These are phyloP conservation scores for Zygosaccharomyces gambellarensis DNA, from an alignment of 805 yeast genomes.

Conservation along the genomic window DNA sequence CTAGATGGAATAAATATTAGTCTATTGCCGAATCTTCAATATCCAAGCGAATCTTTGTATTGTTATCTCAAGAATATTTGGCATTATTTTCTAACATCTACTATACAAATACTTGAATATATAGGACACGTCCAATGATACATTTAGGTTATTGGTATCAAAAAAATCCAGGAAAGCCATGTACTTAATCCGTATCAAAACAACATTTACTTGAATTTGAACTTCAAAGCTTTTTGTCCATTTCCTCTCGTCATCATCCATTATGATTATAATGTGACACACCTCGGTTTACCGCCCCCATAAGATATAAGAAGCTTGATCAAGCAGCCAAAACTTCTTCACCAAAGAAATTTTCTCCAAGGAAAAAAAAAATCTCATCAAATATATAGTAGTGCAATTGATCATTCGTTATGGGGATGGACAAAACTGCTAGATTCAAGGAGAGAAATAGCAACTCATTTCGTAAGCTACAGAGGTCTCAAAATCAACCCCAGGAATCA, in stretches of 20 bases:
- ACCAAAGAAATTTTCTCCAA: neutral
- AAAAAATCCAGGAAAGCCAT: neutral
- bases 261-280: neutral
- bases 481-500: slow-evolving; percentile 6
- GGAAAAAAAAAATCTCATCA: neutral
- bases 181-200: neutral
- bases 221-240: neutral
- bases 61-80: too few species aligned
- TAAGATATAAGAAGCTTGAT: neutral
- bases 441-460: slow-evolving; percentile 21
- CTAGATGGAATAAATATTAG: too few species aligned
- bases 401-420: neutral
- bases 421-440: neutral
- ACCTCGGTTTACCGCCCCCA: neutral
- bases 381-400: too few species aligned
- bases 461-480: slow-evolving; percentile 5
- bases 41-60: too few species aligned
- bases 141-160: neutral
- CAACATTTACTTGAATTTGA: neutral
- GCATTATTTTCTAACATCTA: neutral
- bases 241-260: neutral
- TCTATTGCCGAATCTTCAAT: too few species aligned
- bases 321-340: neutral
- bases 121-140: neutral
- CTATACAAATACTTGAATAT: neutral